These are phyloP conservation scores for Blastobotrys niveus DNA, from an alignment of 1,139 yeast species.

Conservation along the genomic window DNA sequence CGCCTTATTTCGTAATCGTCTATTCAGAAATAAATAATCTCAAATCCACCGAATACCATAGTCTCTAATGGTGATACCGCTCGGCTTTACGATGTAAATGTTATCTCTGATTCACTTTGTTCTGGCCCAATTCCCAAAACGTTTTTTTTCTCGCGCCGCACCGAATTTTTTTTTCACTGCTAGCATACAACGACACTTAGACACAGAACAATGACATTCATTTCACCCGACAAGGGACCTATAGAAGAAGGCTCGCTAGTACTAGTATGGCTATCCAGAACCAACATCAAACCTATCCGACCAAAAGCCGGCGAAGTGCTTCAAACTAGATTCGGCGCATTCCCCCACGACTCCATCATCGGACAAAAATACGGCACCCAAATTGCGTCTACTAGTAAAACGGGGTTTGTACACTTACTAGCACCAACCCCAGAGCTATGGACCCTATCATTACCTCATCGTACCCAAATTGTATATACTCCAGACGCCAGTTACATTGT, in stretches of 20 bases:
- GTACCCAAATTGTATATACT: slow-evolving; percentile 96
- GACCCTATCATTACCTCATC: slow-evolving; percentile 90
- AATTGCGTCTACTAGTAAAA: slow-evolving; percentile 68
- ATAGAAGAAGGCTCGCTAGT: slow-evolving; percentile 84
- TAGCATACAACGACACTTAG: too few relatives aligned
- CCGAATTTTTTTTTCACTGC: too few relatives aligned
- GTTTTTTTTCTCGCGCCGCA: too few relatives aligned
- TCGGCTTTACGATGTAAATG: too few relatives aligned
- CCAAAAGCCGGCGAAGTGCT: slow-evolving; percentile 55
- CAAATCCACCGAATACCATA: too few relatives aligned
- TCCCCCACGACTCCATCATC: slow-evolving; percentile 75
- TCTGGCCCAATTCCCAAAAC: too few relatives aligned
- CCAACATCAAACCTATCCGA: slow-evolving; percentile 66
- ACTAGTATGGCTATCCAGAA: slow-evolving; percentile 77
- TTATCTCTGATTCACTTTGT: too few relatives aligned
- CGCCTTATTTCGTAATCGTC: too few relatives aligned
- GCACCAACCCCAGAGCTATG: slow-evolving; percentile 95
- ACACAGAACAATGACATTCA: slow-evolving; percentile 4
- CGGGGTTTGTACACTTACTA: slow-evolving; percentile 81
- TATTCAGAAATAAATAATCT: too few relatives aligned
- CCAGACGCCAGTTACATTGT: slow-evolving; percentile 90
- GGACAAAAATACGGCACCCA: slow-evolving; percentile 83
- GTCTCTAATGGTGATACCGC: too few relatives aligned
- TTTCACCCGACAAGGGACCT: background rate
- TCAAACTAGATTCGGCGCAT: slow-evolving; percentile 85